These are phyloP conservation scores for Batkoa obscura DNA, from an alignment of 371 early-diverging fungal species.

Conservation along the genomic window DNA sequence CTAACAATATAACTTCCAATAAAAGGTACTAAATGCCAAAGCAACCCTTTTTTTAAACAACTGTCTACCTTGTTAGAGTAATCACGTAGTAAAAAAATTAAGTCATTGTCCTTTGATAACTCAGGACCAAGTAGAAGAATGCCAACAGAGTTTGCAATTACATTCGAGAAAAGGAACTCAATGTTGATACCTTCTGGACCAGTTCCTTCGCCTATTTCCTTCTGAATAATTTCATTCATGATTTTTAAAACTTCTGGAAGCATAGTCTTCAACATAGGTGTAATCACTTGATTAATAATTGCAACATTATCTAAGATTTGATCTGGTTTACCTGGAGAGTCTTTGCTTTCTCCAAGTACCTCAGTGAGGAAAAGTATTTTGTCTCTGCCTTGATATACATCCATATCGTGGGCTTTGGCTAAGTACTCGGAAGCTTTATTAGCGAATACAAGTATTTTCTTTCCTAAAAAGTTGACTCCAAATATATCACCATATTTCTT, in stretches of 20 bases:
- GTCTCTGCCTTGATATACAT: no score
- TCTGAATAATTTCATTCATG: background rate
- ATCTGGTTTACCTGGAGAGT: background rate
- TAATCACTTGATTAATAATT: background rate
- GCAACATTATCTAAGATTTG: background rate
- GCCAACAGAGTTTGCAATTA: background rate
- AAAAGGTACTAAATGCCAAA: background rate
- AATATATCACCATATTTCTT: slow-evolving; percentile 7
- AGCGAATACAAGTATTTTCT: background rate
- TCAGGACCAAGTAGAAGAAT: background rate
- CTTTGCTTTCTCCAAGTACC: background rate
- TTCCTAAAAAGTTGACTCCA: background rate
- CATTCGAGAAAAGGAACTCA: background rate
- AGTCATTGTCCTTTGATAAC: background rate
- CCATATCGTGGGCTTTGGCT: no score
- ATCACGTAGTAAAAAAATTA: background rate
- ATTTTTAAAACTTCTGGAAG: background rate
- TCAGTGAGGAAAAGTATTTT: background rate
- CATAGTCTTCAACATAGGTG: background rate
- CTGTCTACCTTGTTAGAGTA: background rate
- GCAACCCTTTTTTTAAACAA: background rate
- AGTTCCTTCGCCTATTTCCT: background rate
- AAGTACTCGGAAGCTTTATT: no score
- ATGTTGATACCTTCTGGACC: no score
- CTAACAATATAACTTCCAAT: background rate